phyloP scores from a whole-genome alignment of 805 yeast genomes.

The Cyberlindnera saturnus region DNA sequence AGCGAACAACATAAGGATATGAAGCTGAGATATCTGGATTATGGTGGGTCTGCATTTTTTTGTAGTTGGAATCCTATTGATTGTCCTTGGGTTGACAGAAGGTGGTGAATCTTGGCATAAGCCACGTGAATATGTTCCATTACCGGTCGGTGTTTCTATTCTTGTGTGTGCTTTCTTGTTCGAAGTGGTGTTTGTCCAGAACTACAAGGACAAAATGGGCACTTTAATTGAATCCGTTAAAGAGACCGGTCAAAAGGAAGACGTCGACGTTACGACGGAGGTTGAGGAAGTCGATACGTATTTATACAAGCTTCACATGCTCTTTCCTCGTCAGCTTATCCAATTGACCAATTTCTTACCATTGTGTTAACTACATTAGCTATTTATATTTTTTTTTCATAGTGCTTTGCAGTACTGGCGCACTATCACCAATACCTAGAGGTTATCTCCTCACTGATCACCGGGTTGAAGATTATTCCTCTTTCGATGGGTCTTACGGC shows the following conservation, averaged over 20 bases:
- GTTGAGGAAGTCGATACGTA: neutral
- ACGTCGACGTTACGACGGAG: too few relatives aligned
- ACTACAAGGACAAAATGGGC: slow-evolving; percentile 7
- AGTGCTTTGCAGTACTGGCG: slow-evolving; percentile 12
- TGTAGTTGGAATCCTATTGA: slow-evolving; percentile 30
- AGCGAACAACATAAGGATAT: slow-evolving; percentile 17
- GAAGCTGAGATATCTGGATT: slow-evolving; percentile 29
- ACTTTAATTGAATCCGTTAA: too few relatives aligned
- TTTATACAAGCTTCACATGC: slow-evolving; percentile 11
- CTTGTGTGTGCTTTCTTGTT: slow-evolving; percentile 22
- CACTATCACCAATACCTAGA: slow-evolving; percentile 26
- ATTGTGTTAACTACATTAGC: slow-evolving; percentile 15
- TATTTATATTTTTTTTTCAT: slow-evolving; percentile 19
- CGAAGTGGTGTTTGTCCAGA: slow-evolving; percentile 24
- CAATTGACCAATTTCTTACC: slow-evolving; percentile 23
- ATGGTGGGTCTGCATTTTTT: slow-evolving; percentile 27
- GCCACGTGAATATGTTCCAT: slow-evolving; percentile 36
- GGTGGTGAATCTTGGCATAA: slow-evolving; percentile 38
- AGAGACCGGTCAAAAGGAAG: too few relatives aligned
- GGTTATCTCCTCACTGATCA: slow-evolving; percentile 25
- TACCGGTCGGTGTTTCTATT: slow-evolving; percentile 31
- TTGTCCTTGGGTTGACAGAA: slow-evolving; percentile 38
- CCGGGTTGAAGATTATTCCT: slow-evolving; percentile 32
- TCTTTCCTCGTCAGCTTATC: slow-evolving; percentile 27
- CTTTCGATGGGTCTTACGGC: slow-evolving; percentile 25